Conservation (phyloP, 345 rosid genomes). For the Firmiana major region DNA sequence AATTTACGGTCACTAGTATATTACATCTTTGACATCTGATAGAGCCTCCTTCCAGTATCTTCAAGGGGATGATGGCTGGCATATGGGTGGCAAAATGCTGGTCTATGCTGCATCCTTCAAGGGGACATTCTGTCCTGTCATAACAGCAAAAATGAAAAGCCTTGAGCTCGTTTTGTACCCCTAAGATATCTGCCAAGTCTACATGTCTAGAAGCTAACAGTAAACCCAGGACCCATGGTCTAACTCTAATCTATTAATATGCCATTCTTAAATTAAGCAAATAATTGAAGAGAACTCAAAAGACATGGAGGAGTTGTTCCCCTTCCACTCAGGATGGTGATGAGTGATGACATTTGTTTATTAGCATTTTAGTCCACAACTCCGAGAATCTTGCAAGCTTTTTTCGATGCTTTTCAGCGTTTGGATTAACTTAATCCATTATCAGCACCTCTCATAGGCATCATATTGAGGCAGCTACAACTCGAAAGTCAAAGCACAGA, state of each 20-base stretch:
- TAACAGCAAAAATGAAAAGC: not conserved
- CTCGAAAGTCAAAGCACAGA: not conserved
- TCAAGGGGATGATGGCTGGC: no score
- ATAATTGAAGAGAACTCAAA: not conserved
- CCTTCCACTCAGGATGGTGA: slow-evolving; percentile 7
- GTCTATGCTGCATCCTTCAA: slow-evolving; percentile 10
- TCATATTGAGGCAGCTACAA: not conserved
- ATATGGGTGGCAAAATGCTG: not conserved
- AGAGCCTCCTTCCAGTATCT: no score
- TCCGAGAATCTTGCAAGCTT: slow-evolving; percentile 10
- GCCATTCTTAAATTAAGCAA: not conserved
- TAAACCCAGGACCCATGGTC: not conserved
- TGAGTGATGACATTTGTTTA: not conserved
- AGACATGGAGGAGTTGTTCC: slow-evolving; percentile 7
- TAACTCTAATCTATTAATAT: not conserved
- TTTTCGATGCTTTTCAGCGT: slow-evolving; percentile 9
- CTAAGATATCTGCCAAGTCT: not conserved
- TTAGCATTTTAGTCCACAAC: not conserved
- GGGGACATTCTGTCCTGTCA: slow-evolving; percentile 3
- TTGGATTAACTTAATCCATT: slow-evolving; percentile 11
- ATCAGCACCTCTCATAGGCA: not conserved
- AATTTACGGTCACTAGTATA: no score
- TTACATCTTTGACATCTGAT: no score
- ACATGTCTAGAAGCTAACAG: not conserved
- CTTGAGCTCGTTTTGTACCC: not conserved